phyloP scores from a whole-genome alignment of 345 rosid species.

The Dovyalis caffra region DNA sequence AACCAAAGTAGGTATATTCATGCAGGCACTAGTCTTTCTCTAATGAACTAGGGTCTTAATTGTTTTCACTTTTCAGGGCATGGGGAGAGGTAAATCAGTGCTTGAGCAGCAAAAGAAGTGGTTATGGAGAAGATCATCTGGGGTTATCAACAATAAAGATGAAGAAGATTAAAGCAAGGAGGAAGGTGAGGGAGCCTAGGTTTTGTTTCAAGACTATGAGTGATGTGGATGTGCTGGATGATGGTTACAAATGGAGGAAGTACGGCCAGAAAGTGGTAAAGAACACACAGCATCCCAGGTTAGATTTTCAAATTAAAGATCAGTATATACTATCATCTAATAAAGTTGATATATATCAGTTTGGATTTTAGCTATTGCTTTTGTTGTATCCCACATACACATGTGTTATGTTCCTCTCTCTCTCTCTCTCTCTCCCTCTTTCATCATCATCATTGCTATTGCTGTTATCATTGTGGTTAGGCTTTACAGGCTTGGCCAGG shows the following conservation, averaged over 20 bases:
- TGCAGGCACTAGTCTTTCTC: background rate
- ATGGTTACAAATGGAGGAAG: slow-evolving; percentile 98
- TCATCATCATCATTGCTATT: slow-evolving; percentile 22
- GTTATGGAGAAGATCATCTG: slow-evolving; percentile 29
- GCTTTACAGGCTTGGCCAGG: slow-evolving; percentile 32
- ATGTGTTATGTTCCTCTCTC: slow-evolving; percentile 22
- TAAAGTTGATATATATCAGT: slow-evolving; percentile 18
- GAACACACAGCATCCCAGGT: slow-evolving; percentile 99
- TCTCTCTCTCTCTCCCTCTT: slow-evolving; percentile 13
- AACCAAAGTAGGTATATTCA: background rate
- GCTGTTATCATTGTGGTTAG: slow-evolving; percentile 26
- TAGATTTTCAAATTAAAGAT: background rate
- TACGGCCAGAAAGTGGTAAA: slow-evolving; percentile 99
- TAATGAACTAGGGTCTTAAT: background rate
- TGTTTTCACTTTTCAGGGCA: slow-evolving; percentile 44
- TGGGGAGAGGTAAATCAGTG: slow-evolving; percentile 50
- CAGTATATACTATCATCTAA: background rate
- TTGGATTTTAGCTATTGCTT: background rate
- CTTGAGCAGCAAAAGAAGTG: slow-evolving; percentile 40
- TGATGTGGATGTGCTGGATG: slow-evolving; percentile 92
- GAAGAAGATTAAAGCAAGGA: slow-evolving; percentile 81
- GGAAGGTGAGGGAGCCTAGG: slow-evolving; percentile 95
- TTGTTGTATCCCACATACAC: slow-evolving; percentile 29
- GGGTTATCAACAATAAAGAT: slow-evolving; percentile 65
- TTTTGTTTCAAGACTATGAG: slow-evolving; percentile 98